phyloP scores from a whole-genome alignment of 805 yeast species.

The Candida peoriensis region DNA sequence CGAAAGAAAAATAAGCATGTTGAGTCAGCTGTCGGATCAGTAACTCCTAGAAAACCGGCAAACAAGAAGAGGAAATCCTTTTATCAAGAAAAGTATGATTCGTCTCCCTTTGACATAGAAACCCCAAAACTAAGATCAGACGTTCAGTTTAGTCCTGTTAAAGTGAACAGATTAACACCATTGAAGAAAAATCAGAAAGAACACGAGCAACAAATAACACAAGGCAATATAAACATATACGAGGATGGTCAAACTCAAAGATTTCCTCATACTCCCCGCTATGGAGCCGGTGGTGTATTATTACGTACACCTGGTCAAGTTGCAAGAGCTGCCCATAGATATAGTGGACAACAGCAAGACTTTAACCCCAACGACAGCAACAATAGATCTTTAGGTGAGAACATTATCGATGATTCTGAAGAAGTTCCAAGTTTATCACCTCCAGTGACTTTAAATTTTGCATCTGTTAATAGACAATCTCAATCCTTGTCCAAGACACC shows the following conservation, averaged over 20 bases:
- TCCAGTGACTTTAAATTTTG: constrained; percentile 21
- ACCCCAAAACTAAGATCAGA: constrained; percentile 24
- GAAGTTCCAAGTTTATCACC: constrained; percentile 20
- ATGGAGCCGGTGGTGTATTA: constrained; percentile 34
- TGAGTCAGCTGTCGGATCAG: constrained; percentile 15
- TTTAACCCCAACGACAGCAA: constrained; percentile 2
- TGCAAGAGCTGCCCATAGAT: constrained; percentile 12
- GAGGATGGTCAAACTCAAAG: constrained; percentile 26
- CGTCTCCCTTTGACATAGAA: constrained; percentile 25
- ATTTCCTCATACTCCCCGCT: constrained; percentile 44
- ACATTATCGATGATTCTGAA: constrained; percentile 20
- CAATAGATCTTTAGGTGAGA: background rate
- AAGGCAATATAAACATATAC: constrained; percentile 1
- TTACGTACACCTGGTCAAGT: constrained; percentile 25
- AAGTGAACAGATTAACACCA: constrained; percentile 8
- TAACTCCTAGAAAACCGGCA: constrained; percentile 18
- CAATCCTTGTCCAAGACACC: constrained; percentile 9
- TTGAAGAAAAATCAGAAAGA: constrained; percentile 5
- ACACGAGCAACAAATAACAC: background rate
- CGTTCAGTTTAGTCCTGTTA: constrained; percentile 21
- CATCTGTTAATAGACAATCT: constrained; percentile 7
- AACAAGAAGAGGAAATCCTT: constrained; percentile 22
- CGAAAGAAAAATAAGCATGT: constrained; percentile 12
- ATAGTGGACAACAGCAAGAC: constrained; percentile 12
- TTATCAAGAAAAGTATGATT: constrained; percentile 22